These are phyloP conservation scores for Rosa chinensis DNA, from an alignment of 306 rosid species.

Conservation along the genomic window DNA sequence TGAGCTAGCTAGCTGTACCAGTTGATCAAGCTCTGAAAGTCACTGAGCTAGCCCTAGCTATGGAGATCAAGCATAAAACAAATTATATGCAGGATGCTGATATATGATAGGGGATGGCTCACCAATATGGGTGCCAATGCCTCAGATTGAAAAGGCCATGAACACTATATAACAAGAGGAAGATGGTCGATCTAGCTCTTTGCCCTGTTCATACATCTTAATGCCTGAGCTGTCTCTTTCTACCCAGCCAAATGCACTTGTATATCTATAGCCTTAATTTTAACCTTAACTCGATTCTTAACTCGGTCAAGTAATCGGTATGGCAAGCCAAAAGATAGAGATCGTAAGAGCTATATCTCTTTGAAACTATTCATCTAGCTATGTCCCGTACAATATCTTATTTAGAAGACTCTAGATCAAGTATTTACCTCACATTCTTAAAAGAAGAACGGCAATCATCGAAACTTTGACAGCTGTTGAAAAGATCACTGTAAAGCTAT, in stretches of 20 bases:
- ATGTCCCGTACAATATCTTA: too few species aligned
- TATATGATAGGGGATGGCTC: not conserved
- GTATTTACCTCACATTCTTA: not conserved
- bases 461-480: not conserved
- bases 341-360: not conserved
- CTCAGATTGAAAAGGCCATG: not conserved
- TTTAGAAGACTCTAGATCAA: too few species aligned
- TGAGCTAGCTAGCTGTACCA: constrained; percentile 9
- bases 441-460: not conserved
- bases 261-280: not conserved
- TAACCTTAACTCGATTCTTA: not conserved
- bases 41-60: constrained; percentile 5
- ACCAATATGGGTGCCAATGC: constrained; percentile 9
- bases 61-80: not conserved
- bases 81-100: constrained; percentile 1
- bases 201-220: not conserved
- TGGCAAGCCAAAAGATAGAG: not conserved
- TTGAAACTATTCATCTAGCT: too few species aligned
- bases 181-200: constrained; percentile 3
- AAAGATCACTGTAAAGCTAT: not conserved
- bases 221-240: not conserved
- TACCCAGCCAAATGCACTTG: not conserved
- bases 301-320: too few species aligned
- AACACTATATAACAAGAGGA: not conserved
- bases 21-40: constrained; percentile 14